Conservation (phyloP, 805 yeast species). For the Ogataea paradorogensis region DNA sequence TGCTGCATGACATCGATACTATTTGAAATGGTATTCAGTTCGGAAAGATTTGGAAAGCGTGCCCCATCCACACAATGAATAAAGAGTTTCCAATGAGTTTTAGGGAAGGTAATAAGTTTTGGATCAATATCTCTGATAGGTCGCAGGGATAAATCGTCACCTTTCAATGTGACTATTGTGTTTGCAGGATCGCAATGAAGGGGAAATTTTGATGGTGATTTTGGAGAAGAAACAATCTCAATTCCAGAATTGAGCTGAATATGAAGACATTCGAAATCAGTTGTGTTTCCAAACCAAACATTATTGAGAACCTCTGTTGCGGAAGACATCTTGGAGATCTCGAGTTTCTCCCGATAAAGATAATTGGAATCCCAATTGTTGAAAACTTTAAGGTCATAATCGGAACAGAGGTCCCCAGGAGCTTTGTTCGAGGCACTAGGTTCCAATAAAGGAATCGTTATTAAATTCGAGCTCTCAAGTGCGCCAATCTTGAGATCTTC, state of each 20-base stretch:
- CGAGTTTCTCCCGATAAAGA: slow-evolving; percentile 72
- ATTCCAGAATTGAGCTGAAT: slow-evolving; percentile 24
- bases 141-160: slow-evolving; percentile 28
- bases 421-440: slow-evolving; percentile 23
- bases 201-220: slow-evolving; percentile 26
- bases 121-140: slow-evolving; percentile 25
- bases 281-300: slow-evolving; percentile 81
- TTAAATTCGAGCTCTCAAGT: slow-evolving; percentile 22
- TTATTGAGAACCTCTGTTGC: slow-evolving; percentile 56
- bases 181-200: slow-evolving; percentile 49
- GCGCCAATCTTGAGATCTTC: slow-evolving; percentile 16
- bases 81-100: slow-evolving; percentile 52
- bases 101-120: slow-evolving; percentile 47
- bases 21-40: slow-evolving; percentile 31
- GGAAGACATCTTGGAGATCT: slow-evolving; percentile 77
- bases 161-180: slow-evolving; percentile 45
- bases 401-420: slow-evolving; percentile 31
- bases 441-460: slow-evolving; percentile 30
- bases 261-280: slow-evolving; percentile 56
- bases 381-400: slow-evolving; percentile 41
- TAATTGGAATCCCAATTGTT: slow-evolving; percentile 69
- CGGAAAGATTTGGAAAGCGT: slow-evolving; percentile 44
- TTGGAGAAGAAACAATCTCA: not conserved
- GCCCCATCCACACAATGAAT: slow-evolving; percentile 62
- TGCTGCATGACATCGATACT: slow-evolving; percentile 18